These are phyloP conservation scores for Beta macrorhiza DNA, from an alignment of 179 eudicot genomes.

Conservation along the genomic window DNA sequence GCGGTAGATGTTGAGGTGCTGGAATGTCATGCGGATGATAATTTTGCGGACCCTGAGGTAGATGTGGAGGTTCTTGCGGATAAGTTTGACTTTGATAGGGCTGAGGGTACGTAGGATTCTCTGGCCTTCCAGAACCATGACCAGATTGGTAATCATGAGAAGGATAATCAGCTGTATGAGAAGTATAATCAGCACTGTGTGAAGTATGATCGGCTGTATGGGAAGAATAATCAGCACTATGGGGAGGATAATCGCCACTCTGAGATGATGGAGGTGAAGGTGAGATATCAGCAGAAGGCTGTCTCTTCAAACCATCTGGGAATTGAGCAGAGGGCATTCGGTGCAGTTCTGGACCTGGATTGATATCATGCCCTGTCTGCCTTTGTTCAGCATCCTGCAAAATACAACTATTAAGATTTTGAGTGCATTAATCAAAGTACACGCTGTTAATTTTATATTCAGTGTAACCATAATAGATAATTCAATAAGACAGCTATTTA, in stretches of 20 bases:
- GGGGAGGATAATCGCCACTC: constrained; percentile 36
- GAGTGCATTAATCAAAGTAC: too few relatives aligned
- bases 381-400: constrained; percentile 66
- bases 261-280: constrained; percentile 37
- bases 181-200: constrained; percentile 38
- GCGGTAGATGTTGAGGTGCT: constrained; percentile 36
- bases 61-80: constrained; percentile 55
- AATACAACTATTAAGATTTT: constrained; percentile 2
- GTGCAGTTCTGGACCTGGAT: constrained; percentile 38
- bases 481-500: not conserved
- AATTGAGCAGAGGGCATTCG: constrained; percentile 46
- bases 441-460: too few relatives aligned
- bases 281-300: constrained; percentile 38
- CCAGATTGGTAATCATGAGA: constrained; percentile 54
- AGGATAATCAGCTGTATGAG: constrained; percentile 48
- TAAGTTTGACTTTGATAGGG: constrained; percentile 58
- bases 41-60: constrained; percentile 47
- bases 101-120: constrained; percentile 53
- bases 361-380: constrained; percentile 37
- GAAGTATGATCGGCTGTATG: constrained; percentile 18
- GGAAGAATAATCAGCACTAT: constrained; percentile 33
- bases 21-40: constrained; percentile 62
- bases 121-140: constrained; percentile 41
- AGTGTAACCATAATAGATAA: not conserved
- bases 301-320: constrained; percentile 21